These are phyloP conservation scores for Cyberlindnera petersonii DNA, from an alignment of 805 yeast genomes.

Conservation along the genomic window DNA sequence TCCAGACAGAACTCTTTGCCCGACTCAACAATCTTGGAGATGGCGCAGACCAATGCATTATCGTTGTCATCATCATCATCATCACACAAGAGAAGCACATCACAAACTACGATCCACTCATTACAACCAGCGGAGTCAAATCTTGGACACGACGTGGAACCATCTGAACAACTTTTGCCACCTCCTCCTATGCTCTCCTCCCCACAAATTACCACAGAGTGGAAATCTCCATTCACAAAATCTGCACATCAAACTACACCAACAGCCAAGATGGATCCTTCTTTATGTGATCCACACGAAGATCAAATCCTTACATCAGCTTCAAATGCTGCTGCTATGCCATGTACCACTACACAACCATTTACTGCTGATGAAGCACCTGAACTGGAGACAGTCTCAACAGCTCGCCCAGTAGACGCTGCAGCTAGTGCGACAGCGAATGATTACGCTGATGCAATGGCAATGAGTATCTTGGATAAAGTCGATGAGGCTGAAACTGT, in stretches of 20 bases:
- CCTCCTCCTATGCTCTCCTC: constrained; percentile 7
- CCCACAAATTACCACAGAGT: constrained; percentile 4
- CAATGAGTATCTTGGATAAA: constrained; percentile 26
- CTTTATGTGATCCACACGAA: constrained; percentile 17
- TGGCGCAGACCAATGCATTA: background rate
- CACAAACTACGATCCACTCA: background rate
- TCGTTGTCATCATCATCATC: too few species aligned
- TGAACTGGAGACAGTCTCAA: background rate
- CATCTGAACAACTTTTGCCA: constrained; percentile 13
- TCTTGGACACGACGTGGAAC: too few species aligned
- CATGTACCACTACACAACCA: too few species aligned
- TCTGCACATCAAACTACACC: constrained; percentile 18
- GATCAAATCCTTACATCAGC: too few species aligned
- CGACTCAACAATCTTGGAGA: constrained; percentile 1
- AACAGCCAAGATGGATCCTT: constrained; percentile 4
- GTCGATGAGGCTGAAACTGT: constrained; percentile 21
- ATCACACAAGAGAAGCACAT: constrained; percentile 1
- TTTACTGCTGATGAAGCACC: too few species aligned
- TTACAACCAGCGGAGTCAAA: background rate
- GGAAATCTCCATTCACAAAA: constrained; percentile 6
- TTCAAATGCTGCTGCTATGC: too few species aligned
- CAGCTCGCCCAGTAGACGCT: background rate
- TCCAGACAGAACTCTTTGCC: constrained; percentile 5
- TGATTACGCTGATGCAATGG: constrained; percentile 29
- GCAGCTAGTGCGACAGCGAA: constrained; percentile 7